Base-by-base conservation (phyloP, 257 asterid species). In the Catharanthus roseus region DNA sequence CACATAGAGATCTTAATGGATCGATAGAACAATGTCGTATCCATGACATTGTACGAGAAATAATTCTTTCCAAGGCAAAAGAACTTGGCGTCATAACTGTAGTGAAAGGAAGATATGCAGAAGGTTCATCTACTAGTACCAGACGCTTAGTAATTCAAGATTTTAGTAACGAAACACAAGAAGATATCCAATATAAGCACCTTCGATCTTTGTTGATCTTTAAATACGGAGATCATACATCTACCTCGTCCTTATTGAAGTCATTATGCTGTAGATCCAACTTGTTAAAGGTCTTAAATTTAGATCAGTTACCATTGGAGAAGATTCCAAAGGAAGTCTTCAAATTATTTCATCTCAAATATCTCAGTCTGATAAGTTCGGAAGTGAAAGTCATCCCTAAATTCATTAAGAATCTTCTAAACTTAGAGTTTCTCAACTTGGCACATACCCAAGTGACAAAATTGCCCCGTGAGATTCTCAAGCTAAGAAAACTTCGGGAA, bases 391-490 rank as follows among this genome's bases (percentile, higher is more conserved):
- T 26, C 33, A 18, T 74, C 26, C 73, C 78, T 2, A 68, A 72
- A 15, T 34, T 60, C 5, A 72, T 72, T 1, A 42, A 67, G 33
- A 71, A 36, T 15, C 80, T 76, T 45, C 63, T 42, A 31, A 65
- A 65, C 16, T 56, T 71, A 6, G 62, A 77, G 21, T 55, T 50
- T 11, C 56, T 77, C 10, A 51, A 60, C 50, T 41, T 77, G 6
- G 9, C 5, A 10, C 0, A 29, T 12, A 77, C 72, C 12, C 0
- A 51, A 0, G 77, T 72, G 12, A 45, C 31, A 12, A 45, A 77
- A 60, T n/a, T 76, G 23, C 76, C 73, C 0, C 38, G 10, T 50
- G 73, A 76, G 21, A 45, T 71, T 18, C 36, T 56, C 23, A 10
- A 9, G 23, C 71, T 18, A 6, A 3, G 11, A 38, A 31, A 42